Base-by-base conservation (phyloP, 2,329 filamentous ascomycete species). In the Cladosporium velox region DNA sequence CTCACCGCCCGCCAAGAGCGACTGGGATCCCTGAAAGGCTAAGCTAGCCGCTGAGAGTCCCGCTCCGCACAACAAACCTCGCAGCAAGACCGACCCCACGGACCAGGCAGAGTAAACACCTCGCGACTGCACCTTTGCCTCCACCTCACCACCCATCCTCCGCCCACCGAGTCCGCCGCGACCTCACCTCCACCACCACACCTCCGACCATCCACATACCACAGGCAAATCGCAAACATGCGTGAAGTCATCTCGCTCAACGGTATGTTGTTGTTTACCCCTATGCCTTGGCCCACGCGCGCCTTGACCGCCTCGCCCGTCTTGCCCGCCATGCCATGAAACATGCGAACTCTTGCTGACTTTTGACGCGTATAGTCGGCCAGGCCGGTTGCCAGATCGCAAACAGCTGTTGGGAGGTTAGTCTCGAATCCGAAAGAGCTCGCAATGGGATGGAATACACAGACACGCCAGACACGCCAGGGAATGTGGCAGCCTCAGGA, bases 391-490 rank as follows among this genome's bases (percentile, higher is more conserved):
- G 95, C 90, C 95, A 99, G 83, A 99, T 99, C 80, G 95, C 94
- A 85, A 99, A 99, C 87, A 95, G 95, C 77, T 98, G 95, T 90
- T 99, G 95, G 95, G 95, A 99, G 93, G 95, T 99, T 86, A 86
- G 92, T 86, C 78, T 77, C 68, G 67, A 57, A 70, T 58, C 64
- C 49, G 28, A 18, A 68, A 71, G 64, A 72, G 68, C 63, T 49
- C 64, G 49, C 52, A 65, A 51, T 52, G 30, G 55, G 61, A 66
- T 52, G 64, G 65, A 59, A 67, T 65, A 34, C 21, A 18, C 24
- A 24, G 24, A 24, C 24, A 24, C 24, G 24, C 28, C 21, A 15
- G 35, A 30, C n/a, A 41, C 11, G n/a, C 28, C 8, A 14, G 49
- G 59, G 38, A 65, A 68, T 78, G 71, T 69, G 71, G 74, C 64